Conservation (phyloP, 805 yeast species). For the Brettanomyces naardenensis region DNA sequence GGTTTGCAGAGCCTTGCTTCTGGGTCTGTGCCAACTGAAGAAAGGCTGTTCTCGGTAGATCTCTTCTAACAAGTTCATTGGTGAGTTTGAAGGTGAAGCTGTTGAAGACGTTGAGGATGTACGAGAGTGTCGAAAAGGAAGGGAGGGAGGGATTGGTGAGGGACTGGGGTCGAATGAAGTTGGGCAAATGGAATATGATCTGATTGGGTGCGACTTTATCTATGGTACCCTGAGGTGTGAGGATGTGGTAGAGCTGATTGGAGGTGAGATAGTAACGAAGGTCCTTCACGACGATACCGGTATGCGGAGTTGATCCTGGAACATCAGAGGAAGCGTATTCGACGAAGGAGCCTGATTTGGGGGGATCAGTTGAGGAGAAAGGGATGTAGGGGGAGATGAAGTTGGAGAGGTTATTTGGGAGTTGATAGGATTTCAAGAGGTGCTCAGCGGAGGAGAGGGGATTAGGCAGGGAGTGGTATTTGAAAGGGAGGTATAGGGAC, state of each 20-base stretch:
- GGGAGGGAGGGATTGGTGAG: neutral
- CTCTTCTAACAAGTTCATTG: constrained; percentile 3
- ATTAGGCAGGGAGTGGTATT: neutral
- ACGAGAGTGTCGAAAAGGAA: neutral
- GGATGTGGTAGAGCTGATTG: neutral
- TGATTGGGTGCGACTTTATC: constrained; percentile 39
- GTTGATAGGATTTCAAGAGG: neutral
- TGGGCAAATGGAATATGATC: constrained; percentile 27
- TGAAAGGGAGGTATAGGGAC: neutral
- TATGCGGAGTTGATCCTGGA: neutral
- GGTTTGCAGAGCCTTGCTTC: constrained; percentile 9
- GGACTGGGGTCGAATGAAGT: neutral
- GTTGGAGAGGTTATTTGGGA: neutral
- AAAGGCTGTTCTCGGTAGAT: constrained; percentile 7
- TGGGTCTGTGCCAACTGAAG: constrained; percentile 5
- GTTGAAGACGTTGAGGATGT: neutral
- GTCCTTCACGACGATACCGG: constrained; percentile 12
- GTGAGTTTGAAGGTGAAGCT: constrained; percentile 1
- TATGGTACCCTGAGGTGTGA: constrained; percentile 36
- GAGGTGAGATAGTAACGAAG: constrained; percentile 4
- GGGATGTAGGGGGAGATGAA: neutral
- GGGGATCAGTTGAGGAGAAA: neutral
- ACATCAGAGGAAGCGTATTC: constrained; percentile 5
- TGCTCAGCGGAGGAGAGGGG: neutral
- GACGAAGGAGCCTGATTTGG: constrained; percentile 10